Evolutionary conservation across 75 land plant genomes (phyloP), one percentile per base, ranked within the genome.

Genomic region (Isoetes taiwanensis): DNA sequence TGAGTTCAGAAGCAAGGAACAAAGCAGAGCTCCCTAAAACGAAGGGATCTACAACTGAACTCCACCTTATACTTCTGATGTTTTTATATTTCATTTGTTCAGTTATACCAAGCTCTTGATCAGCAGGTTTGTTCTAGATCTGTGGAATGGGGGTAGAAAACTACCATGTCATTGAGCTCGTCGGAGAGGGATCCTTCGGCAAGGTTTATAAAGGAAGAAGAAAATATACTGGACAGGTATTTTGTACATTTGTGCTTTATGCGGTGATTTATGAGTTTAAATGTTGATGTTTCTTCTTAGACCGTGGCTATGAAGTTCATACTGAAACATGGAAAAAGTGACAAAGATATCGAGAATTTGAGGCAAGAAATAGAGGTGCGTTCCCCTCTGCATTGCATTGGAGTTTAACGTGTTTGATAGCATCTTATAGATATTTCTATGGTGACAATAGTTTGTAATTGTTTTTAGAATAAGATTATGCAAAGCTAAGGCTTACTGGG

Each of bases 281-380:
- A 37, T 37, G 39, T 37, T 9, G 14, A 14, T 10, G 12, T 10
- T 37, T 14, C 12, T 37, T 37, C 12, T 37, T 78, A 93, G 98
- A 93, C 95, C 42, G 98, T 93, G 41, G 98, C 98, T 0, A 79
- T 93, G 95, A 93, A 93, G 59, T 93, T 93, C 50, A 93, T 93
- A 28, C 63, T 81, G 9, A 93, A 93, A 63, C 95, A 84, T 65
- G 98, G 98, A 28, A 93, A 93, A 55, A 93, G 86, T 54, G 98
- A 93, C 37, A 93, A 93, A 67, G 98, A 93, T 38, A 83, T 93
- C 10, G 79, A 76, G 1, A 93, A 93, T 46, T 59, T 93, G 26
- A 74, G 98, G 54, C 98, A 93, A 41, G 98, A 93, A 57, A 93
- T 93, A 37, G 97, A 90, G 97, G 97, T 90, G 63, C 20, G 50